Base-by-base conservation (phyloP, 176 grass and related monocot species). In the Paspalum vaginatum region DNA sequence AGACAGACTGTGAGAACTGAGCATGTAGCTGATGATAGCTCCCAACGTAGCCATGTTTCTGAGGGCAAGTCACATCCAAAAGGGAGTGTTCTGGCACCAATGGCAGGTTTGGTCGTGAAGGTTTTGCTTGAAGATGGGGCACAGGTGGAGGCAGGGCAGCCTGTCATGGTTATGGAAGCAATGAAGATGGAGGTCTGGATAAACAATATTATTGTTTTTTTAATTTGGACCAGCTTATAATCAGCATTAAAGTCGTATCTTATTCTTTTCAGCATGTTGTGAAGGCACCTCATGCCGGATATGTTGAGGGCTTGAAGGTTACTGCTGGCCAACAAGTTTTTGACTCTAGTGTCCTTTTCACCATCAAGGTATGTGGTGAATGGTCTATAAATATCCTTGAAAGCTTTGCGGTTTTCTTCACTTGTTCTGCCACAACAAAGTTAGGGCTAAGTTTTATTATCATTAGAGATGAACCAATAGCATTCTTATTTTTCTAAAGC, bases 181-280 rank as follows among this genome's bases (percentile, higher is more conserved):
- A 98, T 98, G 95, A 98, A 98, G 77, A 95, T 98, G 95, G 95
- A 98, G 95, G 95, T 98, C 43, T 7, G 67, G 55, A 81, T 40
- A 16, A 39, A 53, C 43, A 40, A 68, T 41, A 15, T 54, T 84
- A n/a, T 63, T 17, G 21, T 25, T 65, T 83, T 22, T 65, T 27
- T 5, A 70, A 42, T 6, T 78, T 10, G 32, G 32, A 32, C 32
- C 3, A 32, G 32, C 32, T 32, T 32, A 32, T 32, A 32, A 32
- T 32, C 32, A 32, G 32, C 32, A 32, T 3, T 32, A 32, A 32
- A 32, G 32, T 32, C 32, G 32, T 32, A 1, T 62, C 39, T 53
- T 47, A 18, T 39, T 67, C 44, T 55, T 63, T 83, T 22, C 88
- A 98, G 95, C 95, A 93, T 81, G 84, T 98, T 75, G 95, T 98